Evolutionary conservation across 305 asterid species (phyloP).

Genomic region (Plantago coronopus): DNA sequence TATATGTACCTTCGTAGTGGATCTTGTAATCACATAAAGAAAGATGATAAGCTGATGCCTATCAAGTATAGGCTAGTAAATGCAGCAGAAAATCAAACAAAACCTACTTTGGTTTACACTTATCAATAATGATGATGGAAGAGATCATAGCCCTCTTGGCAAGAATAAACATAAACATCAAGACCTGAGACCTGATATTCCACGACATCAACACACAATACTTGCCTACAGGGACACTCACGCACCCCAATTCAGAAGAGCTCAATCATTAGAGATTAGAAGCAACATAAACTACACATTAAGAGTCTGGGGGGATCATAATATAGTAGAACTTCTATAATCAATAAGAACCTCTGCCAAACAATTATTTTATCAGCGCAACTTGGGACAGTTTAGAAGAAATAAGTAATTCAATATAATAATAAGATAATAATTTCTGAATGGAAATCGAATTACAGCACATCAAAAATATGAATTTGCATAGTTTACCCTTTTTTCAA

Average conservation of each 20-base stretch:
- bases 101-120: neutral
- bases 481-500: neutral
- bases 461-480: neutral
- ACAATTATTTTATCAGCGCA: neutral
- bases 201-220: too few relatives aligned
- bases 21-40: neutral
- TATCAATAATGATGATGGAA: too few relatives aligned
- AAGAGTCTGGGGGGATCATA: too few relatives aligned
- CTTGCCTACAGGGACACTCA: too few relatives aligned
- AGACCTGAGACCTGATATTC: too few relatives aligned
- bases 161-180: too few relatives aligned
- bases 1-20: neutral
- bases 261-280: too few relatives aligned
- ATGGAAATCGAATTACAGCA: neutral
- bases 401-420: neutral
- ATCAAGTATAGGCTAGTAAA: neutral
- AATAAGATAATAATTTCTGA: neutral
- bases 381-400: neutral
- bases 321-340: too few relatives aligned
- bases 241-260: too few relatives aligned
- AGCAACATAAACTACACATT: too few relatives aligned
- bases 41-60: neutral
- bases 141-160: neutral
- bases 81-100: neutral
- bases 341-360: neutral